These are phyloP conservation scores for Lipomyces orientalis DNA, from an alignment of 805 yeast genomes.

Conservation along the genomic window DNA sequence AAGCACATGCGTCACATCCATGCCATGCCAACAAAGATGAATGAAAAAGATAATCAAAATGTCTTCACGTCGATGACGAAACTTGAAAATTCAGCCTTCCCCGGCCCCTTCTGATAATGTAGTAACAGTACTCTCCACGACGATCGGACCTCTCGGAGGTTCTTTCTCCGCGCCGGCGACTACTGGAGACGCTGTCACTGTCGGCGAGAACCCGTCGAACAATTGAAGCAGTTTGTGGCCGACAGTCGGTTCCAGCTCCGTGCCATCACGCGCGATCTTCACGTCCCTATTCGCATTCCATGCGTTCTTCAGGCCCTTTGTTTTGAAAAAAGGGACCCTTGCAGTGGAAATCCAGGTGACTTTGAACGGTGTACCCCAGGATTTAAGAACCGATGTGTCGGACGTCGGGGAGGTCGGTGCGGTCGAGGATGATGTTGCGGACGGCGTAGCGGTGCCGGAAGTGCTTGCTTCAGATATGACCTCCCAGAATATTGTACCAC, in stretches of 20 bases:
- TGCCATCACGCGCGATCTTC: conserved; percentile 52
- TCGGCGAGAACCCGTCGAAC: conserved; percentile 35
- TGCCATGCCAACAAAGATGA: background rate
- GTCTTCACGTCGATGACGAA: background rate
- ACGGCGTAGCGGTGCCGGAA: background rate
- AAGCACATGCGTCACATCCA: background rate
- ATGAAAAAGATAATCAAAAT: background rate
- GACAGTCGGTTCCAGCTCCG: conserved; percentile 49
- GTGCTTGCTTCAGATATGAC: conserved; percentile 28
- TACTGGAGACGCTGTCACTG: background rate
- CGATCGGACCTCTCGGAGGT: background rate
- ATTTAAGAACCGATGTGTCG: conserved; percentile 20
- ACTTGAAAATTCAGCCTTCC: background rate
- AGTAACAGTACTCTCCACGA: conserved; percentile 2
- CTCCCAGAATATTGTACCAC: conserved; percentile 51
- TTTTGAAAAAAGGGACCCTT: conserved; percentile 44
- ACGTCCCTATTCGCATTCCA: conserved; percentile 49
- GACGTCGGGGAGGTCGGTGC: background rate
- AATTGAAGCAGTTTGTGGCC: conserved; percentile 44
- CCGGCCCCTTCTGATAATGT: background rate
- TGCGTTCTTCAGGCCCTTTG: conserved; percentile 46
- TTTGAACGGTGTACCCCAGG: conserved; percentile 49
- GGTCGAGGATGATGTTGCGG: conserved; percentile 9
- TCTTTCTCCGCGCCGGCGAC: background rate
- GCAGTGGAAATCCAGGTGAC: conserved; percentile 48